Evolutionary conservation across 2,329 filamentous ascomycete species (phyloP).

Genomic region (Teratosphaeria destructans): DNA sequence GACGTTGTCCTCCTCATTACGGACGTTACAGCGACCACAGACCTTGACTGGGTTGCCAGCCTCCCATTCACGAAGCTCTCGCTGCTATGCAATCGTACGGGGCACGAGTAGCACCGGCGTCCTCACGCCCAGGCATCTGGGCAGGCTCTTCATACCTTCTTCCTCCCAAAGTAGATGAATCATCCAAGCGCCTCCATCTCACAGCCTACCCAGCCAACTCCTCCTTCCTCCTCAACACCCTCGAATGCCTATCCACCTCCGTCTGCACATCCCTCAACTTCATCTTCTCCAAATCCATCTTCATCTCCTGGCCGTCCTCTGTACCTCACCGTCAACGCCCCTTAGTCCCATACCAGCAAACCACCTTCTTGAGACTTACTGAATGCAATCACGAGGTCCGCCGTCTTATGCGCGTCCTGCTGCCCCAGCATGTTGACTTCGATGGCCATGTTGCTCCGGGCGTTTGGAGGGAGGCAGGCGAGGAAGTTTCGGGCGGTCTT

Average conservation of each 20-base stretch:
- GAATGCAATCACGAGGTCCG: constrained; percentile 42
- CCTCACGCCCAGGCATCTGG: neutral
- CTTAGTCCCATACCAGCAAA: neutral
- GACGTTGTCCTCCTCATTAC: no score
- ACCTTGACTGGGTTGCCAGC: no score
- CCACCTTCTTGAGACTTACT: neutral
- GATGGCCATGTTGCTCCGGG: constrained; percentile 65
- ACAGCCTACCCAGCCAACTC: constrained; percentile 48
- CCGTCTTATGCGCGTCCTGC: constrained; percentile 55
- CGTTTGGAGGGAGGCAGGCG: constrained; percentile 69
- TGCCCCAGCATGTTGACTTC: constrained; percentile 62
- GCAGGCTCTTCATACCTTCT: neutral
- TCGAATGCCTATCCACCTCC: constrained; percentile 83
- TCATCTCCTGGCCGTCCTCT: constrained; percentile 92
- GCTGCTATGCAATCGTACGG: no score
- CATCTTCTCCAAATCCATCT: constrained; percentile 67
- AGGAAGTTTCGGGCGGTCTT: constrained; percentile 84
- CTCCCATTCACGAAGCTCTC: no score
- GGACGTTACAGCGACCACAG: neutral
- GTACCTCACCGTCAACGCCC: constrained; percentile 13
- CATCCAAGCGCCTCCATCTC: neutral
- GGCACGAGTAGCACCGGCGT: no score
- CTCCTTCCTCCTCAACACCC: constrained; percentile 69
- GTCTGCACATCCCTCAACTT: constrained; percentile 78
- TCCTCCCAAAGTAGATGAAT: neutral